Evolutionary conservation across 179 eudicot genomes (phyloP).

Genomic region (Dionaea muscipula): DNA sequence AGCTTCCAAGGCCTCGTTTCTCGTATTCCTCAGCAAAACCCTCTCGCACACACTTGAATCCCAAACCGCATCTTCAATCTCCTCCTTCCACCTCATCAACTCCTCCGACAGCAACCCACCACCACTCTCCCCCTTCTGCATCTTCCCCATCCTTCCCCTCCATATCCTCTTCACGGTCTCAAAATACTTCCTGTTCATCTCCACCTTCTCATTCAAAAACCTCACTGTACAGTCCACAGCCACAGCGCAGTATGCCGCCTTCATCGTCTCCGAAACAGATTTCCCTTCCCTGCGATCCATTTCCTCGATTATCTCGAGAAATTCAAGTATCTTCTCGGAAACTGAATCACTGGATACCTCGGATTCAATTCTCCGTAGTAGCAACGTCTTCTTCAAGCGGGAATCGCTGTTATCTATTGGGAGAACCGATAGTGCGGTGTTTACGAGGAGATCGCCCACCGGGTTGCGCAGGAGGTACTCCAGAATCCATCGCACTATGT

Average conservation of each 20-base stretch:
- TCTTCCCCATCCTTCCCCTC: conserved; percentile 33
- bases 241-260: conserved; percentile 41
- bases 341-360: conserved; percentile 17
- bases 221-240: conserved; percentile 56
- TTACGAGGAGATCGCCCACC: conserved; percentile 25
- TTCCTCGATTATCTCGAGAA: conserved; percentile 37
- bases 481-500: conserved; percentile 35
- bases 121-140: conserved; percentile 18
- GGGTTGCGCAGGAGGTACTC: conserved; percentile 47
- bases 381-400: conserved; percentile 26
- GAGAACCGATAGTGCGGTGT: conserved; percentile 21
- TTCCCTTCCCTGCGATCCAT: conserved; percentile 21
- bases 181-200: conserved; percentile 23
- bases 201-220: conserved; percentile 20
- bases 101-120: conserved; percentile 38
- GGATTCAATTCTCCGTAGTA: conserved; percentile 35
- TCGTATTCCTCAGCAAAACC: conserved; percentile 27
- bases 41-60: conserved; percentile 22
- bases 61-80: conserved; percentile 46
- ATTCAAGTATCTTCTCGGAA: conserved; percentile 33
- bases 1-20: conserved; percentile 33
- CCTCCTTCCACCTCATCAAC: conserved; percentile 29
- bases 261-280: conserved; percentile 24
- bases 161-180: conserved; percentile 48
- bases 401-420: conserved; percentile 27